phyloP scores from a whole-genome alignment of 2,329 filamentous ascomycete genomes.

The Lachnellula arida region DNA sequence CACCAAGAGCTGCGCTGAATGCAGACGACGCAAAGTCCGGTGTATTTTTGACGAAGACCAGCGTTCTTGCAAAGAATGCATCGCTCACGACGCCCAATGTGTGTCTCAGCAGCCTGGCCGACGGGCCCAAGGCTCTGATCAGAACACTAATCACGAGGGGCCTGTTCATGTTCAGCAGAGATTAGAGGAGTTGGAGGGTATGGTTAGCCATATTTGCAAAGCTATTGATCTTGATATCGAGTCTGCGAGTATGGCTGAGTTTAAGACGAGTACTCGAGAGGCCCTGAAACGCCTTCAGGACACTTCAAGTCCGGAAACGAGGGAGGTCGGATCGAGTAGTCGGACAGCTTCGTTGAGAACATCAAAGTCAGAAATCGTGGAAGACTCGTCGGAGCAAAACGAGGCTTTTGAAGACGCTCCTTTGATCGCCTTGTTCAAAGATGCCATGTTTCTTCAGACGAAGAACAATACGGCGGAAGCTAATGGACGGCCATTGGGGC shows the following conservation, averaged over 20 bases:
- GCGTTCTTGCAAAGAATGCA: conserved; percentile 40
- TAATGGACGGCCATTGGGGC: neutral
- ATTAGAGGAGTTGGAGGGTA: conserved; percentile 27
- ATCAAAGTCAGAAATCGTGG: neutral
- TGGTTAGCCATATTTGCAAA: conserved; percentile 17
- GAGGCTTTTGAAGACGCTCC: conserved; percentile 13
- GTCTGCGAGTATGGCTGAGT: neutral
- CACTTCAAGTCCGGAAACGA: neutral
- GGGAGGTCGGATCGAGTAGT: neutral
- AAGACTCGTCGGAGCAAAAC: neutral
- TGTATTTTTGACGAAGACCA: conserved; percentile 41
- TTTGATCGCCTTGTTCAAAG: conserved; percentile 16
- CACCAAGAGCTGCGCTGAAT: conserved; percentile 37
- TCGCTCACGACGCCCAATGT: conserved; percentile 40
- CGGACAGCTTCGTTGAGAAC: neutral
- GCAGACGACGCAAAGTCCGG: conserved; percentile 45
- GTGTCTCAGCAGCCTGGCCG: conserved; percentile 37
- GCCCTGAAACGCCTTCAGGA: conserved; percentile 6
- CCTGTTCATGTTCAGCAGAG: conserved; percentile 4
- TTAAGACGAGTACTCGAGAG: conserved; percentile 8
- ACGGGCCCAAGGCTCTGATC: neutral
- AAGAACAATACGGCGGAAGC: conserved; percentile 5
- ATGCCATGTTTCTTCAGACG: conserved; percentile 15
- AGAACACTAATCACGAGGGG: neutral
- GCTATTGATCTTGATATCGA: conserved; percentile 8